These are phyloP conservation scores for Kwoniella dejecticola DNA, from an alignment of 768 basidiomycete species.

Conservation along the genomic window DNA sequence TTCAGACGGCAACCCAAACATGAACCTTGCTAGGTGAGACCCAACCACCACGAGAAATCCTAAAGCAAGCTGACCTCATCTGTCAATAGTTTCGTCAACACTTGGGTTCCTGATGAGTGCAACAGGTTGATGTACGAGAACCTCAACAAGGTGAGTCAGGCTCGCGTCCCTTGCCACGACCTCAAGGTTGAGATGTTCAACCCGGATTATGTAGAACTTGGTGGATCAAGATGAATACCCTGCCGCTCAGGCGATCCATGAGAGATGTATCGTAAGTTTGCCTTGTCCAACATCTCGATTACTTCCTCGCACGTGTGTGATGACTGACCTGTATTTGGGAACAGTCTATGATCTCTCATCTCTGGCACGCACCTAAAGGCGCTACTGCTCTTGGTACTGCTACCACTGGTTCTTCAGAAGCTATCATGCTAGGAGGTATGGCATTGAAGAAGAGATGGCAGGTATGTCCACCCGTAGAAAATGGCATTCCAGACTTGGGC, in stretches of 20 bases:
- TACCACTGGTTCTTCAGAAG: conserved; percentile 71
- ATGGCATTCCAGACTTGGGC: too few species aligned
- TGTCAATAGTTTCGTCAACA: conserved; percentile 62
- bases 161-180: neutral
- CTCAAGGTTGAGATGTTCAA: neutral
- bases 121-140: conserved; percentile 66
- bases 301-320: too few species aligned
- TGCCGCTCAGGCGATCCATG: conserved; percentile 48
- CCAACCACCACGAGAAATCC: too few species aligned
- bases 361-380: conserved; percentile 67
- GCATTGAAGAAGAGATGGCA: conserved; percentile 75
- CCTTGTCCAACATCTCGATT: too few species aligned
- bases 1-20: conserved; percentile 61
- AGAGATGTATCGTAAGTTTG: conserved; percentile 48
- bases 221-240: conserved; percentile 74
- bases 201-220: conserved; percentile 58
- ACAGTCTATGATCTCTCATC: conserved; percentile 64
- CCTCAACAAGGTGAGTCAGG: conserved; percentile 60
- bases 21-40: conserved; percentile 64
- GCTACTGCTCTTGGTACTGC: conserved; percentile 67
- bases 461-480: conserved; percentile 22
- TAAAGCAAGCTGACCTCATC: neutral
- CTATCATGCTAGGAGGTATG: conserved; percentile 71
- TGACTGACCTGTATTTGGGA: too few species aligned
- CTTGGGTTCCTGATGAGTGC: conserved; percentile 59